These are phyloP conservation scores for Euclidium syriacum DNA, from an alignment of 345 rosid genomes.

Conservation along the genomic window DNA sequence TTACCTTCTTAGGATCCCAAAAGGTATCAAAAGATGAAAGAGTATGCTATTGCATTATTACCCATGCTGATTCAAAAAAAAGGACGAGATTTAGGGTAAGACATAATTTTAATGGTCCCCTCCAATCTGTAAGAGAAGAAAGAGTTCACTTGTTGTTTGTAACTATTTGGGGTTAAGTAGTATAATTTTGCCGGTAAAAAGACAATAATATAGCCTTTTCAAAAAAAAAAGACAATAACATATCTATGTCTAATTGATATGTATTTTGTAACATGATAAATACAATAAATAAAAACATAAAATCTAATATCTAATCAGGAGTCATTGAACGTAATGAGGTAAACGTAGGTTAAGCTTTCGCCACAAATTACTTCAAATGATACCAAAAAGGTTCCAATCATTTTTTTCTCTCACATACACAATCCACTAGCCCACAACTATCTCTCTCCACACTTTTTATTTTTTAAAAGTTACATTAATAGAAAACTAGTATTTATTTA, in stretches of 20 bases:
- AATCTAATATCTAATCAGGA: conserved; percentile 28
- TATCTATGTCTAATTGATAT: too few species aligned
- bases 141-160: conserved; percentile 29
- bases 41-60: conserved; percentile 4
- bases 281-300: neutral
- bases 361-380: conserved; percentile 54
- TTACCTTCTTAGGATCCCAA: conserved; percentile 5
- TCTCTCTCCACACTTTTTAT: conserved; percentile 9
- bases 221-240: too few species aligned
- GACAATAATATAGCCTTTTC: too few species aligned
- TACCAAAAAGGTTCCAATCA: conserved; percentile 59
- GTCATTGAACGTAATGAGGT: conserved; percentile 46
- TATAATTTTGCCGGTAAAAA: too few species aligned
- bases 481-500: neutral
- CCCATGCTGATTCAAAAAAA: conserved; percentile 11
- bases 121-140: conserved; percentile 12
- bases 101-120: conserved; percentile 27
- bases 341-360: conserved; percentile 53
- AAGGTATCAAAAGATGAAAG: neutral
- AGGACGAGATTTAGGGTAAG: neutral
- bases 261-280: neutral
- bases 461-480: neutral
- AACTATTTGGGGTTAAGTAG: neutral
- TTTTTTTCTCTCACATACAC: conserved; percentile 17
- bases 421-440: conserved; percentile 30